Conservation (phyloP, 1,284 basidiomycete species). For the Meira miltonrushii region DNA sequence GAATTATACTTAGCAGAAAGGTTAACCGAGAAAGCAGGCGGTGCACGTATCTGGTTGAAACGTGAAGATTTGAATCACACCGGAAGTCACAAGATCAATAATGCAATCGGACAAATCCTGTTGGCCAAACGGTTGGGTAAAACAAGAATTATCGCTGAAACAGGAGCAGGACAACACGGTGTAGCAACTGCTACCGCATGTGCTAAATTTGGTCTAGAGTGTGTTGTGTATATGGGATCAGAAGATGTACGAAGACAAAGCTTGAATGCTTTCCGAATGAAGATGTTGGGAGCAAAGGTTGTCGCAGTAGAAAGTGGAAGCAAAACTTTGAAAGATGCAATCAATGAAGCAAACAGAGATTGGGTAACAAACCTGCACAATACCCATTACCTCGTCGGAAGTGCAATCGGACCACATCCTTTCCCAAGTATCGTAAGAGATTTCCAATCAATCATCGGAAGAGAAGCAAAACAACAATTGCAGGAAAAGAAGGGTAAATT, state of each 20-base stretch:
- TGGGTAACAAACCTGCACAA: conserved; percentile 86
- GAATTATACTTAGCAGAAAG: conserved; percentile 70
- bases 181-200: conserved; percentile 98
- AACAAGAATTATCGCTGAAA: conserved; percentile 95
- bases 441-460: conserved; percentile 91
- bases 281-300: conserved; percentile 84
- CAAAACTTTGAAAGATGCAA: conserved; percentile 83
- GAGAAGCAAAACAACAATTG: conserved; percentile 88
- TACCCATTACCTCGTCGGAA: conserved; percentile 96
- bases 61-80: conserved; percentile 73
- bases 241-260: conserved; percentile 94
- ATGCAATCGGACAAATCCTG: conserved; percentile 61
- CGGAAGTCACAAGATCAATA: conserved; percentile 53
- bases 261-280: conserved; percentile 94
- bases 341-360: conserved; percentile 61
- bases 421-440: conserved; percentile 98
- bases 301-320: conserved; percentile 90
- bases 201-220: conserved; percentile 91
- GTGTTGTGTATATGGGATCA: conserved; percentile 96
- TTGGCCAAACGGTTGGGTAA: conserved; percentile 89
- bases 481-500: conserved; percentile 71
- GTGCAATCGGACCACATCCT: conserved; percentile 94
- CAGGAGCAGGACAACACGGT: conserved; percentile 96
- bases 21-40: conserved; percentile 70
- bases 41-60: conserved; percentile 96